Evolutionary conservation across 805 yeast species (phyloP), one percentile per base, ranked within the genome.

Genomic region (Wickerhamomyces pijperi): DNA sequence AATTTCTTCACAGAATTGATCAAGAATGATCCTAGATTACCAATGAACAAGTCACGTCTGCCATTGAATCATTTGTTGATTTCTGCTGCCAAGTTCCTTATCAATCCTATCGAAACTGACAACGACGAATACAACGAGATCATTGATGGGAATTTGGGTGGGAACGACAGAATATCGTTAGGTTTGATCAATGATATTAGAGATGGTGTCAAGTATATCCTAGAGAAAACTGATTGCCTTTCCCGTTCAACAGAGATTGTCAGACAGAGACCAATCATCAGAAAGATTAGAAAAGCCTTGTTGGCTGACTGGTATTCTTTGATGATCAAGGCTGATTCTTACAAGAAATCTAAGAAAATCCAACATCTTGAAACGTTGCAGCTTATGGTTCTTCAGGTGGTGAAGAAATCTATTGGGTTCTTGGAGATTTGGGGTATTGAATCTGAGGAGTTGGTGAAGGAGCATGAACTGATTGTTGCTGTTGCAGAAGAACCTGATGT

Each of bases 221-320:
- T 83, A 28, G 78, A 76, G 43, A 68, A 72, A 38, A 81, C 90
- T 0, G 79, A 78, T 43, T 82, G 90, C 59, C 70, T 83, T 16
- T 82, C 92, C 2, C 64, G 92, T 46, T 74, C 86, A 1, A 78
- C 79, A 46, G 77, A 76, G 23, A 67, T 81, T 35, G 88, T 83
- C 5, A 74, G 76, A 44, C 68, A 70, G 44, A 68, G 73, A 37
- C 78, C 84, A 2, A 55, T 70, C 3, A 73, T 83, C 14, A 64
- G 84, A 40, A 75, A 70, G 45, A 65, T 76, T 39, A 68, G 94
- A 46, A 83, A 83, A 55, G 67, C 76, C 31, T 58, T 83, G 40
- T 65, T 83, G 25, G 80, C 88, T 2, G 88, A 81, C 53, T 83
- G 94, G 94, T 82, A 82, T 46, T 77, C 76, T 38, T 62, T 83